Evolutionary conservation across 441 rosid species (phyloP), one percentile per base, ranked within the genome.

Genomic region (Croton setiger): DNA sequence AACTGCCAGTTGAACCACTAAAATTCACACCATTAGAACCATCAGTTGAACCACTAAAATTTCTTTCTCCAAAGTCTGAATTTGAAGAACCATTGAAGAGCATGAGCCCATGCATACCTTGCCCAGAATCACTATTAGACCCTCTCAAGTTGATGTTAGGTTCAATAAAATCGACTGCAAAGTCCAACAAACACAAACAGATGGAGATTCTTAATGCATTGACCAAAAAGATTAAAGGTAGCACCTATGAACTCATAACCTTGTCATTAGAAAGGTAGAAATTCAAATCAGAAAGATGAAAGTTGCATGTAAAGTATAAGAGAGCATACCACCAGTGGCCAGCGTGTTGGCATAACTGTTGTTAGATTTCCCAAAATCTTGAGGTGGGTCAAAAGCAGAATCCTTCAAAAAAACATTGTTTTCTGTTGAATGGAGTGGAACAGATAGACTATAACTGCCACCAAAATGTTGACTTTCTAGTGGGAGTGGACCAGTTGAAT

Each of bases 121-220:
- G 72, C 74, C 60, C 80, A 76, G 64, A 79, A 73, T 84, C 88
- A 74, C 63, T 63, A 75, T 66, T 36, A 66, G 87, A 83, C 52
- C 81, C 80, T 66, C 75, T 74, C 63, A 70, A 71, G 55, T 70
- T 76, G 61, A n/a, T n/a, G n/a, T 77, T 79, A 48, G 79, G 82
- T 66, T 72, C 84, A 61, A 55, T 33, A 69, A 75, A 78, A 56
- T 82, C 88, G 79, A 68, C 72, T 78, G 86, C 73, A 71, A 78
- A 70, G 64, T 62, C 67, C 45, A 62, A 60, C 47, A 37, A 72
- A 80, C 27, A 72, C n/a, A n/a, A n/a, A n/a, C n/a, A n/a, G 0
- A 66, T 8, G 23, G 44, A 15, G 3, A 36, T 63, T 48, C 64
- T 72, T 72, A 73, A 70, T 45, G 54, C 62, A 55, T 61, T 75